A percentile compares a stretch with the other conserved stretches of the same genome.
Evolutionary conservation across 306 rosid genomes (phyloP).

Genomic region (Gastrolobium bilobum): DNA sequence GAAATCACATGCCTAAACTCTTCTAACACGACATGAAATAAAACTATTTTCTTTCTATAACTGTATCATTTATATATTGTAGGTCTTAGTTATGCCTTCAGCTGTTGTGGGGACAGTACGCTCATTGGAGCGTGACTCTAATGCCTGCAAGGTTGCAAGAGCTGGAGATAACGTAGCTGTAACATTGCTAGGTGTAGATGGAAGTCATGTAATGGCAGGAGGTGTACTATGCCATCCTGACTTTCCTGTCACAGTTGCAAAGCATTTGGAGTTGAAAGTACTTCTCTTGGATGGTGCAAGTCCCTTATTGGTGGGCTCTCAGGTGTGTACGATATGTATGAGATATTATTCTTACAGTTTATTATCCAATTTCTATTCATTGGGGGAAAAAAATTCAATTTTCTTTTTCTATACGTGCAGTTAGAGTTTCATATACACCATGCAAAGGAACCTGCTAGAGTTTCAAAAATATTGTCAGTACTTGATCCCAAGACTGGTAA

Average conservation of each 20-base stretch:
- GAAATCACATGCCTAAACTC: conserved; percentile 10
- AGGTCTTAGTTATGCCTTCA: conserved; percentile 97
- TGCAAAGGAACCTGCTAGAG: conserved; percentile 83
- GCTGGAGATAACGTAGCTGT: conserved; percentile 94
- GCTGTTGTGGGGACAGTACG: conserved; percentile 84
- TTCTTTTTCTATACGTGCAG: conserved; percentile 56
- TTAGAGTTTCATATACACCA: conserved; percentile 94
- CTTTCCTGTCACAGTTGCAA: conserved; percentile 81
- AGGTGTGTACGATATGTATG: conserved; percentile 59
- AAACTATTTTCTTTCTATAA: conserved; percentile 23
- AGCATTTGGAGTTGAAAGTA: conserved; percentile 85
- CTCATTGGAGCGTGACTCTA: conserved; percentile 82
- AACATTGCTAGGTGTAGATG: conserved; percentile 81
- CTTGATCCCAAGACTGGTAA: conserved; percentile 93
- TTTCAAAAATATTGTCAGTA: conserved; percentile 71
- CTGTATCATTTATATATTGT: conserved; percentile 36
- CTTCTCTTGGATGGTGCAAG: conserved; percentile 84
- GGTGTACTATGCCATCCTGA: conserved; percentile 95
- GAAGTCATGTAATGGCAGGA: conserved; percentile 76
- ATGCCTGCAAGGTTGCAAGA: conserved; percentile 78
- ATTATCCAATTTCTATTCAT: conserved; percentile 2
- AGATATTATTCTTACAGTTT: conserved; percentile 25
- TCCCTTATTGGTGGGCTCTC: conserved; percentile 86
- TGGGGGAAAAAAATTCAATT: conserved; percentile 22
- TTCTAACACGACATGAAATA: conserved; percentile 21